Conservation (phyloP, 208 protist genomes). For the Leishmania turanica region DNA sequence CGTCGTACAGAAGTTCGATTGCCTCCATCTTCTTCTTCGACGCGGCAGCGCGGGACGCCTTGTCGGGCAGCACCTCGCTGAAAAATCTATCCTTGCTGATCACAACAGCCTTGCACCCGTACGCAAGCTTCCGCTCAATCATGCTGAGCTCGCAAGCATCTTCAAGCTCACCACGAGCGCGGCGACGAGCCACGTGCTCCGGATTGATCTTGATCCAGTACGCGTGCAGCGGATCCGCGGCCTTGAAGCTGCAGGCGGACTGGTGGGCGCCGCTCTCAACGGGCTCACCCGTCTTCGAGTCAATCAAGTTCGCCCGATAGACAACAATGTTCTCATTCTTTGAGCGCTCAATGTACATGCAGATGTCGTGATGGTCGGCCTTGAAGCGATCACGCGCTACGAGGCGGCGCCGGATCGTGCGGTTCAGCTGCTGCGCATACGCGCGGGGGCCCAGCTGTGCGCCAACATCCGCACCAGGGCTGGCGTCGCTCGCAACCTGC, state of each 20-base stretch:
- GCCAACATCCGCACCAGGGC: conserved; percentile 52
- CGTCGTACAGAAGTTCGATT: conserved; percentile 29
- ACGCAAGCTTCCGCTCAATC: conserved; percentile 75
- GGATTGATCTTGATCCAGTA: conserved; percentile 83
- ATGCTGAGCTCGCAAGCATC: conserved; percentile 68
- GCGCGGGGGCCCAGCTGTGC: conserved; percentile 52
- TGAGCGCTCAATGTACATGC: conserved; percentile 82
- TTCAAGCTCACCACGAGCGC: conserved; percentile 38
- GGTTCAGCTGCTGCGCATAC: conserved; percentile 57
- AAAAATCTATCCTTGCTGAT: conserved; percentile 32
- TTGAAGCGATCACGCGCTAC: conserved; percentile 56
- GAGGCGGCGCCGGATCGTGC: conserved; percentile 35
- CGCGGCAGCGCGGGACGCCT: conserved; percentile 16
- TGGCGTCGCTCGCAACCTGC: conserved; percentile 56
- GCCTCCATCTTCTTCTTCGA: conserved; percentile 16
- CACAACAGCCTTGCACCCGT: conserved; percentile 57
- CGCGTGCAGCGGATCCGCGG: conserved; percentile 57
- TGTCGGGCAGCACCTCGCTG: conserved; percentile 30
- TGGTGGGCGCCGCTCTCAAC: conserved; percentile 27
- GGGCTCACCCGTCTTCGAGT: conserved; percentile 19
- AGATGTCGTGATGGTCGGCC: conserved; percentile 73
- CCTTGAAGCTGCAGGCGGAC: conserved; percentile 38
- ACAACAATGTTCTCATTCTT: conserved; percentile 84
- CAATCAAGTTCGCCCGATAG: conserved; percentile 55
- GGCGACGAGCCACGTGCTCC: conserved; percentile 46